Conservation (phyloP, 805 yeast species). For the Zygoascus tannicola region DNA sequence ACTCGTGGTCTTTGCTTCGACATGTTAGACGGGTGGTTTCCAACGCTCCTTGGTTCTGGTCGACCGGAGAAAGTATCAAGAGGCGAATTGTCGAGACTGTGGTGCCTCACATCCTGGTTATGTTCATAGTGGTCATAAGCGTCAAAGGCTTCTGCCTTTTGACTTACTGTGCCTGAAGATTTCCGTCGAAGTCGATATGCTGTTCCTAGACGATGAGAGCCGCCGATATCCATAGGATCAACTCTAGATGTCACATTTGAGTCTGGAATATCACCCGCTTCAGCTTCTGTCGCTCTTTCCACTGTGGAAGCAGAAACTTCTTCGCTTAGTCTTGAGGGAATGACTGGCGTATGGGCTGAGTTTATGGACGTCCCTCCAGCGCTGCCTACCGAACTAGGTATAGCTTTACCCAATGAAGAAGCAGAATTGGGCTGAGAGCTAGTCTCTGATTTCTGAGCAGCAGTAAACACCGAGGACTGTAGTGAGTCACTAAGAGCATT, state of each 20-base stretch:
- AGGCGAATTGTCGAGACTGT: constrained; percentile 3
- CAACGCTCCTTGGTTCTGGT: not conserved
- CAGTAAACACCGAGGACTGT: constrained; percentile 18
- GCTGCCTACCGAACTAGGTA: not conserved
- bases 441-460: constrained; percentile 1
- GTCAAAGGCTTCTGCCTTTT: not conserved
- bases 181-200: constrained; percentile 3
- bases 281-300: not conserved
- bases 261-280: not conserved
- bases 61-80: not conserved
- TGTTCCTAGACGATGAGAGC: constrained; percentile 7
- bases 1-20: not conserved
- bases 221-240: constrained; percentile 8
- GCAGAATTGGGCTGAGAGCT: constrained; percentile 7
- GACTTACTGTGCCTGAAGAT: not conserved
- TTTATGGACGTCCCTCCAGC: constrained; percentile 6
- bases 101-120: not conserved
- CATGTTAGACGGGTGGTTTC: not conserved
- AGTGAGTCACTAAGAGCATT: constrained; percentile 29
- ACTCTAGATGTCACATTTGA: not conserved
- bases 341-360: constrained; percentile 25
- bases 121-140: not conserved
- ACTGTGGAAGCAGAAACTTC: constrained; percentile 18
- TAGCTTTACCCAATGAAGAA: constrained; percentile 3
- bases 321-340: constrained; percentile 30